phyloP scores from a whole-genome alignment of 2,329 filamentous ascomycete species.

The Pseudocercospora pini-densiflorae region DNA sequence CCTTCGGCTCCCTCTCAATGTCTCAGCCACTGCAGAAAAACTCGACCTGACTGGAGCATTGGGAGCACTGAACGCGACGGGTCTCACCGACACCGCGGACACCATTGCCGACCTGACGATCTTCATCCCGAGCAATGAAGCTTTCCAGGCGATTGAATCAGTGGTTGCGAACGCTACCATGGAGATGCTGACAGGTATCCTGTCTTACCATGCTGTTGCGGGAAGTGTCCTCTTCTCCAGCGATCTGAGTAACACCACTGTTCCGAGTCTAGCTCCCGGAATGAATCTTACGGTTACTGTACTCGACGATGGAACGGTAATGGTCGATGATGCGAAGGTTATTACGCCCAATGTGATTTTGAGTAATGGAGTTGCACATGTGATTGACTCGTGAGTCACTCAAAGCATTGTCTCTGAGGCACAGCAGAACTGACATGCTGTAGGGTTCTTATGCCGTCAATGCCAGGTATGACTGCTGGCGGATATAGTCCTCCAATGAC shows the following conservation, averaged over 20 bases:
- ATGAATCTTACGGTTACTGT: slow-evolving; percentile 7
- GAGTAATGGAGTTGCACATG: slow-evolving; percentile 18
- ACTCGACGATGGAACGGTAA: slow-evolving; percentile 2
- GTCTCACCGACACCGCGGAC: slow-evolving; percentile 49
- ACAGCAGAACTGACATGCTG: not conserved
- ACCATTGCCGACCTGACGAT: slow-evolving; percentile 60
- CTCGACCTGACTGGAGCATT: slow-evolving; percentile 44
- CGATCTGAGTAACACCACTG: slow-evolving; percentile 5
- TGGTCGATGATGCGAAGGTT: slow-evolving; percentile 17
- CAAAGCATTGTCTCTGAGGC: not conserved
- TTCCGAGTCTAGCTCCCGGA: slow-evolving; percentile 3
- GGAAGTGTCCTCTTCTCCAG: slow-evolving; percentile 14
- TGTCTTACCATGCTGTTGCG: slow-evolving; percentile 13
- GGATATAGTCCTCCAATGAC: not conserved
- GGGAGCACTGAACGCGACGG: slow-evolving; percentile 46
- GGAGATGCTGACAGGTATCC: not conserved
- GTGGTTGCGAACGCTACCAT: slow-evolving; percentile 53
- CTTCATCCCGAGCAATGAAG: slow-evolving; percentile 66
- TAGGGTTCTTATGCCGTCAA: slow-evolving; percentile 7
- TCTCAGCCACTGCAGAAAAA: slow-evolving; percentile 28
- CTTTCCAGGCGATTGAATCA: slow-evolving; percentile 62
- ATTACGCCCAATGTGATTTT: slow-evolving; percentile 16
- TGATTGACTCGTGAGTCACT: slow-evolving; percentile 18
- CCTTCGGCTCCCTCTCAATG: slow-evolving; percentile 45
- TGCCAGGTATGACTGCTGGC: not conserved